These are phyloP conservation scores for Malus hybrid DNA, from an alignment of 331 rosid genomes.

Conservation along the genomic window DNA sequence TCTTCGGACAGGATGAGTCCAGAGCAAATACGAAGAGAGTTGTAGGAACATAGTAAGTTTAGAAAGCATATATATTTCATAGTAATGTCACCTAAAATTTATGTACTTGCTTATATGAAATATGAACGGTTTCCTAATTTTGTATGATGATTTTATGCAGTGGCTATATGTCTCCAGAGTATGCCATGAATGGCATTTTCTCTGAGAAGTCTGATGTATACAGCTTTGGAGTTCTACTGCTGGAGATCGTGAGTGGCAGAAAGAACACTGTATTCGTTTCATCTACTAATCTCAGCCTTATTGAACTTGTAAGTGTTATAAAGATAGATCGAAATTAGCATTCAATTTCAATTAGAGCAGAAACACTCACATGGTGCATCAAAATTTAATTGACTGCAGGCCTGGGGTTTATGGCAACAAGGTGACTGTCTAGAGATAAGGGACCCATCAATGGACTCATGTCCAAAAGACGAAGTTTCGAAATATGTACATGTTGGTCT, in stretches of 20 bases:
- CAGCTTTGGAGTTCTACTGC: too few relatives aligned
- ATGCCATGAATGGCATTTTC: too few relatives aligned
- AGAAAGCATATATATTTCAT: neutral
- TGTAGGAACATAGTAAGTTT: slow-evolving; percentile 19
- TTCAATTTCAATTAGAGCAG: neutral
- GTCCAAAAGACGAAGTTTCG: slow-evolving; percentile 1
- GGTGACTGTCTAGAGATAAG: neutral
- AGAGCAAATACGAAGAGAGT: slow-evolving; percentile 23
- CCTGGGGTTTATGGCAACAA: slow-evolving; percentile 20
- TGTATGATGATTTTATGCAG: slow-evolving; percentile 2
- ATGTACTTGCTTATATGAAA: neutral
- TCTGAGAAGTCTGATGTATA: too few relatives aligned
- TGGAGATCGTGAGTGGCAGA: too few relatives aligned
- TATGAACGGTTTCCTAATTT: neutral
- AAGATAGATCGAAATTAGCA: neutral
- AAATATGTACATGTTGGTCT: slow-evolving; percentile 17
- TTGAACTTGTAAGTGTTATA: slow-evolving; percentile 11
- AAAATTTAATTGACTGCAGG: slow-evolving; percentile 6
- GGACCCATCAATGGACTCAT: slow-evolving; percentile 11
- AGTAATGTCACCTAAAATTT: neutral
- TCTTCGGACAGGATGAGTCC: slow-evolving; percentile 19
- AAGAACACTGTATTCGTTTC: slow-evolving; percentile 9
- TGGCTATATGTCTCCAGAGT: neutral
- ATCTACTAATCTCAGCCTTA: slow-evolving; percentile 3
- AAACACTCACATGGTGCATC: neutral